Percentiles rank a stretch among this genome's conserved stretches.
Evolutionary conservation across 2,329 filamentous ascomycete species (phyloP).

Genomic region (Bipolaris victoriae): DNA sequence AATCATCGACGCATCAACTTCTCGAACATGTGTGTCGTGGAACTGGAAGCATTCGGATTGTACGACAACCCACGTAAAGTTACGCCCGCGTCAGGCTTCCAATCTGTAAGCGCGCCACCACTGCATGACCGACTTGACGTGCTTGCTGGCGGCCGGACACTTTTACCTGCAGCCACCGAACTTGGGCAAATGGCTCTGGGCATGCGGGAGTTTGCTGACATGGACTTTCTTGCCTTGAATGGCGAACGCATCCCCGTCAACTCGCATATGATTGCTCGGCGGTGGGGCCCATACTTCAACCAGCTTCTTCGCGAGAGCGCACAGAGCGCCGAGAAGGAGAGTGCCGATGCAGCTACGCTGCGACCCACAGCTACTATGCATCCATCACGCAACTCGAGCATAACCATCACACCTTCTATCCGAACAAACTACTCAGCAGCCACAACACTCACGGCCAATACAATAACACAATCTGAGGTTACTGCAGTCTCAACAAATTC

Average conservation of each 20-base stretch:
- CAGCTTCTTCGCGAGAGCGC: conserved; percentile 83
- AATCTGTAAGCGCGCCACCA: conserved; percentile 76
- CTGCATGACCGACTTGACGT: conserved; percentile 59
- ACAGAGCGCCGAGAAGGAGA: conserved; percentile 63
- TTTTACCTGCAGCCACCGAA: conserved; percentile 81
- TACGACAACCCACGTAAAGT: conserved; percentile 91
- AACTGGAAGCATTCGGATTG: conserved; percentile 94
- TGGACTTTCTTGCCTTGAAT: conserved; percentile 92
- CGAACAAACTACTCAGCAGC: conserved; percentile 56
- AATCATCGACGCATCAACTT: conserved; percentile 98
- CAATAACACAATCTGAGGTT: conserved; percentile 44
- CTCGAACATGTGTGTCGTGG: conserved; percentile 93
- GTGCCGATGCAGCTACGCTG: conserved; percentile 74
- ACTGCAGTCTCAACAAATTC: conserved; percentile 51
- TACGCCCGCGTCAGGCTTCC: conserved; percentile 79
- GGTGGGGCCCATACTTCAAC: conserved; percentile 97
- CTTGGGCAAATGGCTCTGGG: conserved; percentile 80
- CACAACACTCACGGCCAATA: conserved; percentile 52
- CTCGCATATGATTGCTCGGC: conserved; percentile 81
- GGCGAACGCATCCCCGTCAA: conserved; percentile 94
- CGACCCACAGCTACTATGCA: conserved; percentile 64
- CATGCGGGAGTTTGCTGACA: conserved; percentile 87
- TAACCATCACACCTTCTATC: conserved; percentile 79
- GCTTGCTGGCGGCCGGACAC: conserved; percentile 75
- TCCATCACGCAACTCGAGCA: conserved; percentile 75